phyloP scores from a whole-genome alignment of 1,139 yeast genomes.

The Magnusiomyces tetraspermus region DNA sequence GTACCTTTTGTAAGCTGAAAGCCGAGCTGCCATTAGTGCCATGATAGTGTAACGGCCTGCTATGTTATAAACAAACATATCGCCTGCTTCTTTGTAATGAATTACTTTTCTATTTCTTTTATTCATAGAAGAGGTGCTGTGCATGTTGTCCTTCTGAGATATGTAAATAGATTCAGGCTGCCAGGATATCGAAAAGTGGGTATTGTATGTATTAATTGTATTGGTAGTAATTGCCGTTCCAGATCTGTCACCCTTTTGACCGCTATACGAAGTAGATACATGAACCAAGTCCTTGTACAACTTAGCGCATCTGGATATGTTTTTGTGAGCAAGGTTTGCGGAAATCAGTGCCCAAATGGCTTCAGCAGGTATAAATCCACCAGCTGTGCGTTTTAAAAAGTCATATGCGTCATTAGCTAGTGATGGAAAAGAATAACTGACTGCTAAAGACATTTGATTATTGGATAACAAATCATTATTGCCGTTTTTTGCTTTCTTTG shows the following conservation, averaged over 20 bases:
- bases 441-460: background rate
- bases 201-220: background rate
- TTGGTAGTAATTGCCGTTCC: no score
- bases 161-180: background rate
- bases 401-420: slow-evolving; percentile 21
- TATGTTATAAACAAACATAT: background rate
- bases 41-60: background rate
- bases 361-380: slow-evolving; percentile 18
- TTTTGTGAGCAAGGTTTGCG: slow-evolving; percentile 11
- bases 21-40: slow-evolving; percentile 19
- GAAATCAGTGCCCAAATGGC: slow-evolving; percentile 16
- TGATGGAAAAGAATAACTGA: slow-evolving; percentile 14
- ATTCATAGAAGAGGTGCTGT: no score
- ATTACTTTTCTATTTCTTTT: background rate
- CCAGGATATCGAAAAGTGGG: background rate
- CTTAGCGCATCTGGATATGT: background rate
- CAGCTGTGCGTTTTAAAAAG: slow-evolving; percentile 14
- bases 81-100: background rate
- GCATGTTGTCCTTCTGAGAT: no score
- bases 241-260: no score
- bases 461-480: no score
- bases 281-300: background rate
- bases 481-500: no score
- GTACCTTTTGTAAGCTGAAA: slow-evolving; percentile 19
- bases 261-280: no score